Conservation (phyloP, 2,329 filamentous ascomycete species). For the Alternaria ventricosa region DNA sequence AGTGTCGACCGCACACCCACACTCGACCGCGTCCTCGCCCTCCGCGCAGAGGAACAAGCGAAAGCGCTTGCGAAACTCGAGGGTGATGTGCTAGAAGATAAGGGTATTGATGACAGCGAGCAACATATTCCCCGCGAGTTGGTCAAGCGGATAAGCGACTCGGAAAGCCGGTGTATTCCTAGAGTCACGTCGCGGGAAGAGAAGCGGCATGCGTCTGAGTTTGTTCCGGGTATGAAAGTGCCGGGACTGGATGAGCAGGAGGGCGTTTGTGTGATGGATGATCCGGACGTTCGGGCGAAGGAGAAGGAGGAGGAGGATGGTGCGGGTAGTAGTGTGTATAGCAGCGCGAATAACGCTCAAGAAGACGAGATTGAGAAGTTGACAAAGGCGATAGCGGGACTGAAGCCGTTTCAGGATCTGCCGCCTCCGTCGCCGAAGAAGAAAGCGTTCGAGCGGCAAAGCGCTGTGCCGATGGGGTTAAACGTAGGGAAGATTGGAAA, state of each 20-base stretch:
- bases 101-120: fast-evolving
- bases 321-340: background rate
- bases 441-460: background rate
- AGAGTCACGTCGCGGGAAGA: background rate
- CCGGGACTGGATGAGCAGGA: no score
- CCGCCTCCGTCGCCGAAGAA: background rate
- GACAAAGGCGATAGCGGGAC: background rate
- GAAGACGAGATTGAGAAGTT: background rate
- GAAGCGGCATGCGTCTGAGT: background rate
- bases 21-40: background rate
- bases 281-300: fast-evolving
- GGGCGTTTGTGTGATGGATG: background rate
- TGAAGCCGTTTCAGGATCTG: background rate
- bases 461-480: conserved; percentile 7
- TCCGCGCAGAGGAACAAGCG: conserved; percentile 8
- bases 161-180: background rate
- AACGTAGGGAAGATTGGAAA: background rate
- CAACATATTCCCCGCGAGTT: background rate
- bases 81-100: background rate
- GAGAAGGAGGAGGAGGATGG: background rate
- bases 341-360: background rate
- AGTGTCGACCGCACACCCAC: background rate
- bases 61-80: background rate
- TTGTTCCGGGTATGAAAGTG: background rate
- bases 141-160: background rate